Evolutionary conservation across 768 basidiomycete genomes (phyloP).

Genomic region (Phylloporus arenicola): DNA sequence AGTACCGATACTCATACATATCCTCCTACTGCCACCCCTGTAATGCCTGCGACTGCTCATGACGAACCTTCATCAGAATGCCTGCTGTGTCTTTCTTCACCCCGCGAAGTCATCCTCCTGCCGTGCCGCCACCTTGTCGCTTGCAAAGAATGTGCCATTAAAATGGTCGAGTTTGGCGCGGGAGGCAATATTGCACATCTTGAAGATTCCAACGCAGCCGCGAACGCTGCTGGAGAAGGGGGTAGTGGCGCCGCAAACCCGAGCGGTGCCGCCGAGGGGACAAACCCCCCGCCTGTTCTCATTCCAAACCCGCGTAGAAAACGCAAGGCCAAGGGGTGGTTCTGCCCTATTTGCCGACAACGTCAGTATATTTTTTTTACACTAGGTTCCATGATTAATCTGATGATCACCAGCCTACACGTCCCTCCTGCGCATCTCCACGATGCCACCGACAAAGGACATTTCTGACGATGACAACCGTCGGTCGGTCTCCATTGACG

Average conservation of each 20-base stretch:
- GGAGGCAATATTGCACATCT: conserved; percentile 77
- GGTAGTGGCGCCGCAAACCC: conserved; percentile 13
- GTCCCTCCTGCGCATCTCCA: conserved; percentile 78
- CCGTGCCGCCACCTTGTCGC: conserved; percentile 94
- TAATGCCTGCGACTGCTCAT: conserved; percentile 25
- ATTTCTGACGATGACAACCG: conserved; percentile 29
- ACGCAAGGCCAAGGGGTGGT: conserved; percentile 95
- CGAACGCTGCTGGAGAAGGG: conserved; percentile 25
- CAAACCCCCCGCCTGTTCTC: conserved; percentile 20
- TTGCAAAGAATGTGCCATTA: conserved; percentile 90
- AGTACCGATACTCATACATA: conserved; percentile 40
- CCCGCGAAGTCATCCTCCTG: conserved; percentile 87
- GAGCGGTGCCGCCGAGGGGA: conserved; percentile 22
- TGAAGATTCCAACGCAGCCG: conserved; percentile 33
- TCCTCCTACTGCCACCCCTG: conserved; percentile 32
- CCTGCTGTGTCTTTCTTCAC: conserved; percentile 82
- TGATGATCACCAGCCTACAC: conserved; percentile 61
- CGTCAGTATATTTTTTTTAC: conserved; percentile 53
- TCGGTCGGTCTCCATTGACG: conserved; percentile 24
- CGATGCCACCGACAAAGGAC: conserved; percentile 49
- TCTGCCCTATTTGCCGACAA: conserved; percentile 93
- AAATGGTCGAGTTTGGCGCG: conserved; percentile 97
- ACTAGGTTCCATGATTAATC: background rate
- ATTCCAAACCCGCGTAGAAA: conserved; percentile 58
- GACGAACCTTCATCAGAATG: conserved; percentile 84